These are phyloP conservation scores for Ceratocystis smalleyi DNA, from an alignment of 2,329 filamentous ascomycete species.

Conservation along the genomic window DNA sequence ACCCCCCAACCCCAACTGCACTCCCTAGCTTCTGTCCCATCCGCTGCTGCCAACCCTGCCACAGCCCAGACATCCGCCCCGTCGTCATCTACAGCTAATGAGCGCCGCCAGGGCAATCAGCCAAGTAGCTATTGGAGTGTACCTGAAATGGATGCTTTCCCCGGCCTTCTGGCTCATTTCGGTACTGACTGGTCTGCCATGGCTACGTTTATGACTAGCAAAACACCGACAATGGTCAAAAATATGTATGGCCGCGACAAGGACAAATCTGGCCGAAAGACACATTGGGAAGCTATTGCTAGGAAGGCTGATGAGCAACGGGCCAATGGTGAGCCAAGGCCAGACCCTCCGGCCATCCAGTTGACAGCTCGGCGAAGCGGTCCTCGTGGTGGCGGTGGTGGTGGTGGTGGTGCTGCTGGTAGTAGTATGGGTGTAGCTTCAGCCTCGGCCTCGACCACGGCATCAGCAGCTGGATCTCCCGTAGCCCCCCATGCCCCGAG, in stretches of 20 bases:
- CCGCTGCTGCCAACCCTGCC: conserved; percentile 25
- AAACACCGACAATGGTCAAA: conserved; percentile 74
- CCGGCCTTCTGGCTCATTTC: conserved; percentile 54
- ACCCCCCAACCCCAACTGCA: background rate
- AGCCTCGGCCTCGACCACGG: conserved; percentile 2
- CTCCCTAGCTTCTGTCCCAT: conserved; percentile 18
- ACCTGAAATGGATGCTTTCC: conserved; percentile 64
- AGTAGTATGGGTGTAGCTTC: conserved; percentile 22
- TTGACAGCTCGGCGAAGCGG: conserved; percentile 37
- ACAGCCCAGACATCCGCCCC: conserved; percentile 24
- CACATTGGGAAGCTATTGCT: conserved; percentile 42
- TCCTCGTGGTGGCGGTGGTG: conserved; percentile 23
- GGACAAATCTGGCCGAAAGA: conserved; percentile 37
- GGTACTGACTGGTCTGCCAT: conserved; percentile 67
- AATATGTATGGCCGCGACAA: conserved; percentile 52
- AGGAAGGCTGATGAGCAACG: conserved; percentile 44
- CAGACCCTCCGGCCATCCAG: conserved; percentile 40
- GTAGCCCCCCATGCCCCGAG: conserved; percentile 1
- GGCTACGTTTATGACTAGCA: conserved; percentile 64
- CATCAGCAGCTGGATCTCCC: conserved; percentile 10
- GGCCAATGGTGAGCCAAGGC: conserved; percentile 40
- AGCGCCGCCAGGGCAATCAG: conserved; percentile 39
- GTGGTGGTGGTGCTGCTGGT: conserved; percentile 32
- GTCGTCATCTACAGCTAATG: conserved; percentile 33
- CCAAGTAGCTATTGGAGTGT: conserved; percentile 81